Evolutionary conservation across 2,329 filamentous ascomycete genomes (phyloP), one percentile per base, ranked within the genome.

Genomic region (Basipetospora chlamydospora): DNA sequence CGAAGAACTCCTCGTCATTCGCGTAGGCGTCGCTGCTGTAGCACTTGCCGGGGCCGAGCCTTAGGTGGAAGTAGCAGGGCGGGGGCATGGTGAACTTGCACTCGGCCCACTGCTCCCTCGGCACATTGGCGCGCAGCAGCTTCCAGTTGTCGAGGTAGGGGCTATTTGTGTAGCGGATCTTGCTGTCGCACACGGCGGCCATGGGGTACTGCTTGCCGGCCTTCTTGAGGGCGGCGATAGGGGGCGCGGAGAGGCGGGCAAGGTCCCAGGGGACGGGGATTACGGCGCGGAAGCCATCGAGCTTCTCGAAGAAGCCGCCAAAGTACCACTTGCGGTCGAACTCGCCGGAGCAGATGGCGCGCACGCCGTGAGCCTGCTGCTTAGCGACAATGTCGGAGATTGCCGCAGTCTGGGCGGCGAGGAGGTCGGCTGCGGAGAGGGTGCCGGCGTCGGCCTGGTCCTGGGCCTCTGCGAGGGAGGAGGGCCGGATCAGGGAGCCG

Each of bases 21-120:
- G 52, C 47, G 46, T 73, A 73, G 28, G 64, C 65, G 6, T 64
- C 59, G 39, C 62, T 57, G 39, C 58, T 63, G 49, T 71, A 73
- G 40, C 67, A 67, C 44, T 63, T 63, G 48, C 56, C 69, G 12
- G 64, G 60, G 37, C 63, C 63, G 43, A 70, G 64, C 34, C 49
- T 47, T 32, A 61, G 46, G 53, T 82, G 78, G 51, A 80, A 81
- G 68, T 76, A 80, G 51, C 72, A 72, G 2, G 75, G 74, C 4
- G 75, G 72, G 13, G 75, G 70, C 47, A 81, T 59, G 13, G 77
- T 80, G 45, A 81, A 67, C 59, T 82, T 80, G 53, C 77, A 70
- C 47, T 77, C 69, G 39, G 64, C 64, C 56, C 73, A 71, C 44
- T 75, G 60, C 41, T 72, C 67, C 30, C 66, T 57, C 2, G 76